Conservation (phyloP, 441 rosid species). For the Erodium moschatum region DNA sequence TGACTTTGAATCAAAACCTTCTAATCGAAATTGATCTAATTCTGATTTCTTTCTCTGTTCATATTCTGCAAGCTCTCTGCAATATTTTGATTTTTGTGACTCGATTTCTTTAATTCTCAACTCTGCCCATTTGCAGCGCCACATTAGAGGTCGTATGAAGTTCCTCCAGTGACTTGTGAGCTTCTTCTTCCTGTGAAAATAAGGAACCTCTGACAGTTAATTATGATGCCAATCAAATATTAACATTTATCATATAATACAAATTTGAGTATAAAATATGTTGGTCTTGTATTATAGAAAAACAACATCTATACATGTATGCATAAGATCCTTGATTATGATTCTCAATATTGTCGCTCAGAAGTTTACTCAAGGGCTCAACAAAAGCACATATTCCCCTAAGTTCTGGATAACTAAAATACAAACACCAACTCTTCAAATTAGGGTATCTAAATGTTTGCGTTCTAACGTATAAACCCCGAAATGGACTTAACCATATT, state of each 20-base stretch:
- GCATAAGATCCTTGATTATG: neutral
- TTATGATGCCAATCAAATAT: neutral
- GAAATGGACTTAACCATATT: neutral
- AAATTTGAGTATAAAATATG: neutral
- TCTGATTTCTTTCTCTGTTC: conserved; percentile 42
- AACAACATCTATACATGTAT: neutral
- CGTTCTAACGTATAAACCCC: neutral
- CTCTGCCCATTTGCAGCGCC: conserved; percentile 92
- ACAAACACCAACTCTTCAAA: neutral
- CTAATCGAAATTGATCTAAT: conserved; percentile 37
- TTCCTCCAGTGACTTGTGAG: conserved; percentile 74
- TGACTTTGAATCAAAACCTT: conserved; percentile 54
- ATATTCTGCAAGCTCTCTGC: conserved; percentile 40
- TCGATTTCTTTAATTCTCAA: conserved; percentile 61
- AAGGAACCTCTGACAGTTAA: conserved; percentile 12
- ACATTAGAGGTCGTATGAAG: conserved; percentile 73
- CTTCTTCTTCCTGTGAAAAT: conserved; percentile 64
- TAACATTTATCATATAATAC: neutral
- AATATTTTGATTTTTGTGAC: conserved; percentile 51
- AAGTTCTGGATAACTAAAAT: neutral
- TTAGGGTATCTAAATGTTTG: neutral
- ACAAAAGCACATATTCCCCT: neutral
- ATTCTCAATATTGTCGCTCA: neutral
- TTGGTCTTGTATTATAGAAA: conserved; percentile 1
- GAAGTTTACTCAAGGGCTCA: neutral